Evolutionary conservation across 805 yeast genomes (phyloP).

Genomic region (Starmerella cellae): DNA sequence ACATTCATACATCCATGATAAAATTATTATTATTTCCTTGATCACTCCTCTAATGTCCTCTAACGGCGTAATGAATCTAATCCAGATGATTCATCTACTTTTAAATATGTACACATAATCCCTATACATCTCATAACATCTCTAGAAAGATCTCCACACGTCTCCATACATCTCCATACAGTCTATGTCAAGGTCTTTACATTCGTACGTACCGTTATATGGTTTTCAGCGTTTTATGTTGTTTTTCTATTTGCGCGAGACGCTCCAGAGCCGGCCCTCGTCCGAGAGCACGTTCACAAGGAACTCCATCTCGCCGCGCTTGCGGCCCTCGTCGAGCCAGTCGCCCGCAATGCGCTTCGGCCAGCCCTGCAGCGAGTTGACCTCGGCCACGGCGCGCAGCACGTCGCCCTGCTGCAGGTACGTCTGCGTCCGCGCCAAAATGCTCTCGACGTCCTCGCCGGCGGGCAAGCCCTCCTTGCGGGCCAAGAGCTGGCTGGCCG

Average conservation of each 20-base stretch:
- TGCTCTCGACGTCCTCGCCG: constrained; percentile 78
- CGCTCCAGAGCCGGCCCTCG: constrained; percentile 26
- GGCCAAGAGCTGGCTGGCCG: constrained; percentile 64
- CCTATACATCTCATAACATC: no score
- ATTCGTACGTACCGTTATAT: not conserved
- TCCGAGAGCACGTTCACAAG: constrained; percentile 39
- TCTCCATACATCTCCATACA: no score
- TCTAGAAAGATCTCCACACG: no score
- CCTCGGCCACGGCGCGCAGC: constrained; percentile 85
- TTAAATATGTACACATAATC: no score
- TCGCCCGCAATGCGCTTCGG: constrained; percentile 77
- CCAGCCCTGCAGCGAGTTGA: constrained; percentile 83
- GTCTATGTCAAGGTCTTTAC: no score
- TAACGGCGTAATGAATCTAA: no score
- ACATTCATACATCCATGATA: no score
- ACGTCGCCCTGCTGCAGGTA: constrained; percentile 63
- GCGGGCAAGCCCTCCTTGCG: constrained; percentile 65
- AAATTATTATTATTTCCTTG: no score
- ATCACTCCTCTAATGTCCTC: no score
- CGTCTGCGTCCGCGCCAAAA: constrained; percentile 71
- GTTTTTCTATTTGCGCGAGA: constrained; percentile 10
- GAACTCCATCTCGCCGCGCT: constrained; percentile 76
- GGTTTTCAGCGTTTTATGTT: not conserved
- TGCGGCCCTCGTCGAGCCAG: constrained; percentile 83
- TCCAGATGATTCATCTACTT: no score